Evolutionary conservation across 441 rosid genomes (phyloP).

Genomic region (Mallotus japonicus): DNA sequence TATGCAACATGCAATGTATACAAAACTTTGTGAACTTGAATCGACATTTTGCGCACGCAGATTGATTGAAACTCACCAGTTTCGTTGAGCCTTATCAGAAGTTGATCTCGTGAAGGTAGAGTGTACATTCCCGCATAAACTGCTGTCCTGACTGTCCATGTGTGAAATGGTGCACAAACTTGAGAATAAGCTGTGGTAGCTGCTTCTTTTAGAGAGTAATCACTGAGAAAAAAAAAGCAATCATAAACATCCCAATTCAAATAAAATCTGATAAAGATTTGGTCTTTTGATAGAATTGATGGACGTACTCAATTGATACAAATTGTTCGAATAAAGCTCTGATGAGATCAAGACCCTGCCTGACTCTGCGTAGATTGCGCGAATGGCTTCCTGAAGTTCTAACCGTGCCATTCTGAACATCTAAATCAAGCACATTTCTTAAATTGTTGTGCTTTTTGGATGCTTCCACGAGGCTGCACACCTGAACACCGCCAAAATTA

Average conservation of each 20-base stretch:
- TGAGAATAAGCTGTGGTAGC: slow-evolving; percentile 82
- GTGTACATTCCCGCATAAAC: slow-evolving; percentile 95
- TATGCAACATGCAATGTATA: too few species aligned
- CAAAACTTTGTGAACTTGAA: too few species aligned
- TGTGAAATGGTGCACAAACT: slow-evolving; percentile 85
- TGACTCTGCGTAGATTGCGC: slow-evolving; percentile 76
- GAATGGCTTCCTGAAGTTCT: slow-evolving; percentile 76
- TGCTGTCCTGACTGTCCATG: slow-evolving; percentile 86
- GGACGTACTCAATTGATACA: slow-evolving; percentile 49
- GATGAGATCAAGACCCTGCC: slow-evolving; percentile 93
- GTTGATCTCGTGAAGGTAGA: slow-evolving; percentile 81
- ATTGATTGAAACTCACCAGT: slow-evolving; percentile 40
- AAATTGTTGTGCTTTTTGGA: slow-evolving; percentile 53
- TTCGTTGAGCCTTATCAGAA: slow-evolving; percentile 70
- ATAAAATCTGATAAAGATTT: too few species aligned
- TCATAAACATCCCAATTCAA: background rate
- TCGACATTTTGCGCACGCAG: background rate
- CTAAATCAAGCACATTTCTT: slow-evolving; percentile 55
- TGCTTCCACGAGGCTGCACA: slow-evolving; percentile 60
- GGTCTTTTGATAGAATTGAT: background rate
- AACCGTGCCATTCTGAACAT: slow-evolving; percentile 56
- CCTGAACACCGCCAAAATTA: slow-evolving; percentile 30
- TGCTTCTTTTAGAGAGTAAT: slow-evolving; percentile 67
- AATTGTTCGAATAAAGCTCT: slow-evolving; percentile 80
- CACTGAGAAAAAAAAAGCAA: slow-evolving; percentile 29